Evolutionary conservation across 164 flowering plant genomes (phyloP).

Genomic region (Kingdonia uniflora): DNA sequence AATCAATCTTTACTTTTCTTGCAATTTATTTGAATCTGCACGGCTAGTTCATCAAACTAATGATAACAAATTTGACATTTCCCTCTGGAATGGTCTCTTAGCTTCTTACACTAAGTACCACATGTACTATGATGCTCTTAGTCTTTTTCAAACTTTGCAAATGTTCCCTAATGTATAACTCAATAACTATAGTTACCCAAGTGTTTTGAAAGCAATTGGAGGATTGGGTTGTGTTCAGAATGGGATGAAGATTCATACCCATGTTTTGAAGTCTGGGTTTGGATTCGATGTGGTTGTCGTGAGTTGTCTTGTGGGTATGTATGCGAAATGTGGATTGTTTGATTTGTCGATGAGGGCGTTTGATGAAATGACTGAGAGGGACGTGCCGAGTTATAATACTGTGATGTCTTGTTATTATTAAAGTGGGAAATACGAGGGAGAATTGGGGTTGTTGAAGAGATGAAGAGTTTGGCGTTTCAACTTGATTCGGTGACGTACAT

Average conservation of each 20-base stretch:
- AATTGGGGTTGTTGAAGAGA: conserved; percentile 40
- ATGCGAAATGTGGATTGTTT: no score
- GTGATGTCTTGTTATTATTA: conserved; percentile 61
- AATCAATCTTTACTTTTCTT: conserved; percentile 45
- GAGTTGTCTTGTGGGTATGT: conserved; percentile 38
- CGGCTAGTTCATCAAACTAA: conserved; percentile 33
- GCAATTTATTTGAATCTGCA: conserved; percentile 30
- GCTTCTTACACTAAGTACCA: conserved; percentile 40
- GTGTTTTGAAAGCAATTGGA: no score
- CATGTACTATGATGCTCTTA: conserved; percentile 42
- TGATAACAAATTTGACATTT: no score
- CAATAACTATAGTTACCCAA: conserved; percentile 50
- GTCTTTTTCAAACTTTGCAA: no score
- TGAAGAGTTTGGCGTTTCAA: conserved; percentile 38
- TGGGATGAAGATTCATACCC: no score
- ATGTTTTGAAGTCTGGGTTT: no score
- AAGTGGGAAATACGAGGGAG: conserved; percentile 40
- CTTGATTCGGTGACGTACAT: conserved; percentile 50
- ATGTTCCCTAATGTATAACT: conserved; percentile 29
- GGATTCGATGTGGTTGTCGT: conserved; percentile 43
- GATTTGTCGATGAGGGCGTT: no score
- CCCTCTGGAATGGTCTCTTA: no score
- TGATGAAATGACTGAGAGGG: no score
- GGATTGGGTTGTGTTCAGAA: no score
- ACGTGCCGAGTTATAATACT: no score